Conservation (phyloP, 164 flowering plant genomes). For the Aristolochia contorta region DNA sequence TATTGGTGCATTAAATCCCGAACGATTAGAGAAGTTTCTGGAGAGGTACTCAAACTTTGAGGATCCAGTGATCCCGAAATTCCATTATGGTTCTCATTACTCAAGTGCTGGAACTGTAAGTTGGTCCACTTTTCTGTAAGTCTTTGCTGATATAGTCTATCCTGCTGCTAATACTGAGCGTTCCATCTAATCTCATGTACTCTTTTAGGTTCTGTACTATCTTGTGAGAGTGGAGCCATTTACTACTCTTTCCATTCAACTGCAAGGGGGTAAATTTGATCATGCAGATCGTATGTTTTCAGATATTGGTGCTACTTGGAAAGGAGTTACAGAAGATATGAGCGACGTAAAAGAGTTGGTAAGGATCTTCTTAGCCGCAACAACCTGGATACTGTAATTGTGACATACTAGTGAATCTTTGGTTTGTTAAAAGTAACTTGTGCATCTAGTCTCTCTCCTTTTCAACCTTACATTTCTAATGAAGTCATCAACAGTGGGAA, state of each 20-base stretch:
- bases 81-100: conserved; percentile 99
- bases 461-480: no score
- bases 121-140: not conserved
- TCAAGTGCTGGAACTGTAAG: conserved; percentile 98
- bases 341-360: conserved; percentile 99
- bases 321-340: conserved; percentile 95
- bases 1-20: conserved; percentile 87
- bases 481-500: no score
- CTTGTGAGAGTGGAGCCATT: conserved; percentile 88
- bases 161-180: not conserved
- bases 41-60: conserved; percentile 92
- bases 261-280: conserved; percentile 98
- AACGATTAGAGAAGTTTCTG: conserved; percentile 65
- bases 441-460: no score
- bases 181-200: conserved; percentile 7
- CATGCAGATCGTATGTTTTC: conserved; percentile 98
- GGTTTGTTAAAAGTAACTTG: no score
- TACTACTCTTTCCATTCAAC: conserved; percentile 88
- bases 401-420: not conserved
- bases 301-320: conserved; percentile 88
- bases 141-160: not conserved
- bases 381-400: not conserved
- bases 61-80: conserved; percentile 94
- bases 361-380: conserved; percentile 8
- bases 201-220: conserved; percentile 77